Evolutionary conservation across 1,284 basidiomycete species (phyloP), one percentile per base, ranked within the genome.

Genomic region (Ustilago shanxiensis): DNA sequence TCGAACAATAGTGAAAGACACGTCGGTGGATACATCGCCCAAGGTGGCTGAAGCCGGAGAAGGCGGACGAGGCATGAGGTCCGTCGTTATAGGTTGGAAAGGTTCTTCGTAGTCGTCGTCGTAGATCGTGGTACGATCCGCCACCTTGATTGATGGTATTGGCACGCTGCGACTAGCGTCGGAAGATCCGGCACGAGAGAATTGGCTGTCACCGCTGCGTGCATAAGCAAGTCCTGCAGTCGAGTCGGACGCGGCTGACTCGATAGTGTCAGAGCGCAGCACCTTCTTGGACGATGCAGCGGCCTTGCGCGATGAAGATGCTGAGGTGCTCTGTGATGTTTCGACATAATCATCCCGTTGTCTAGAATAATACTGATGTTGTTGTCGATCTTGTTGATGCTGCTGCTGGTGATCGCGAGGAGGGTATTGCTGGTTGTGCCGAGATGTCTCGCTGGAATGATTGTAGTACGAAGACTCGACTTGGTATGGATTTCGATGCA

Each of bases 41-140:
- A 51, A 49, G 9, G 50, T 53, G 2, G 66, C 50, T 28, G 50
- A 53, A 29, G 70, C 66, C 16, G 63, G 60, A 37, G 60, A 54
- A 18, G 60, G 49, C 24, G 45, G 49, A 13, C 49, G 37, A 33
- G 52, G 47, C 47, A 51, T 47, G 4, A 37, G 47, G 52, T 71
- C 59, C 24, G 26, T 35, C 10, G 49, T 45, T 1, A 37, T 7
- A 9, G 13, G 29, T 3, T 61, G 31, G n/a, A 26, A 57, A n/a
- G 47, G 24, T 53, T 77, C 74, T 61, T 77, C 74, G 44, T 66
- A 77, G 55, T 73, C 74, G 29, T 77, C 74, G 9, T 77, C 74
- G 52, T 77, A 77, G 47, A 72, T 57, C 13, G 74, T 77, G 14
- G 50, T 51, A 37, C 70, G 73, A 14, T 72, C 69, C 11, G 53